Conservation (phyloP, 345 rosid species). For the Salix koriyanagi region DNA sequence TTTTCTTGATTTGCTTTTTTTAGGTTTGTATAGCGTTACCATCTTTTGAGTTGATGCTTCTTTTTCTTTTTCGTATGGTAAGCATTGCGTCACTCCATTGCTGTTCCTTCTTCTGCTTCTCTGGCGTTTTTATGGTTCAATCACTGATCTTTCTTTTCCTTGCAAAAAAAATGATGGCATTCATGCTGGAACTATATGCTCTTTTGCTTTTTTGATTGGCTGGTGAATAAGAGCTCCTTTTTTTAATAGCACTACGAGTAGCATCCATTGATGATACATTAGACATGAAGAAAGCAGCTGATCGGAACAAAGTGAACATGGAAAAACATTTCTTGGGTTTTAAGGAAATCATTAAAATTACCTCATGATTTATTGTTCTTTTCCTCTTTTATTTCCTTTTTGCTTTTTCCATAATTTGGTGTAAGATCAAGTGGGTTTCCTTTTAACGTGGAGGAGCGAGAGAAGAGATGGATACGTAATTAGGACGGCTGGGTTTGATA, state of each 20-base stretch:
- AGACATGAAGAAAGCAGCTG: neutral
- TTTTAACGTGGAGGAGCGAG: neutral
- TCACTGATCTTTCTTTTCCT: too few species aligned
- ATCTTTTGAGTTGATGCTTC: neutral
- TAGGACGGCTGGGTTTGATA: conserved; percentile 20
- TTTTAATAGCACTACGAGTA: neutral
- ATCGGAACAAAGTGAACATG: conserved; percentile 10
- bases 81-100: neutral
- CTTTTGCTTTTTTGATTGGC: neutral
- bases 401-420: conserved; percentile 9
- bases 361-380: neutral
- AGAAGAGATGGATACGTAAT: conserved; percentile 1
- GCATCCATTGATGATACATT: neutral
- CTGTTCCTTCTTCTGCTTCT: neutral
- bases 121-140: neutral
- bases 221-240: neutral
- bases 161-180: neutral
- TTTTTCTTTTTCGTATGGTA: neutral
- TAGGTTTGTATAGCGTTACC: neutral
- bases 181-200: neutral
- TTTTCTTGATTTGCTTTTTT: neutral
- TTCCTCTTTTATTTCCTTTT: conserved; percentile 8
- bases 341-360: conserved; percentile 24
- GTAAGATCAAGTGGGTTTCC: neutral
- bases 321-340: conserved; percentile 31